Evolutionary conservation across 495 filamentous ascomycete genomes (phyloP), one percentile per base, ranked within the genome.

Genomic region (Xylaria palmicola): DNA sequence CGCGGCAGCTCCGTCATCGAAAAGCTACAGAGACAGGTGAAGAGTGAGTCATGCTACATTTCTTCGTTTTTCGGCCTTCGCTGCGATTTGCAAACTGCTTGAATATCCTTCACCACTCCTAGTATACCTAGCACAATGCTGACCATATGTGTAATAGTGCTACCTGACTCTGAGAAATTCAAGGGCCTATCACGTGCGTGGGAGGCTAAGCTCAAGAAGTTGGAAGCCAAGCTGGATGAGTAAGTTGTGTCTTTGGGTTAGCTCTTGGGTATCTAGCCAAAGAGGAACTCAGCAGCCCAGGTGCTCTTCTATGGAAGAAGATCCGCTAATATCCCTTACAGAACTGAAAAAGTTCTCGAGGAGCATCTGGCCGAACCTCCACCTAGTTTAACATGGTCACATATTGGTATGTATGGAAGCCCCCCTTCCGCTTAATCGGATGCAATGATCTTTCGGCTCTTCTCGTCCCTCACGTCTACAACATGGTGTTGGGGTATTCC

Each of bases 1-100:
- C 60, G 60, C 13, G 60, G 60, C 19, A 51, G 44, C 36, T 56
- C 60, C 5, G 44, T 62, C 22, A 51, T 62, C 17, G 60, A 62
- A 32, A 62, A 62, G 44, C 43, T 62, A n/a, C 60, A 57, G 27
- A 56, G 44, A 62, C 51, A 56, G 26, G 60, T 62, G 52, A 62
- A 62, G 27, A 56, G 60, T 62, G 43, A 62, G 52, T 37, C 24
- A 6, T 37, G 12, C 20, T 29, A 4, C 30, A 12, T 17, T 17
- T 1, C 20, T 29, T 8, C 2, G 13, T 9, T 43, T n/a, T 41
- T 13, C 30, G 3, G 17, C 9, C n/a, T 47, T 47, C 9, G 10
- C n/a, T 50, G 6, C 30, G 29, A 34, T 1, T 1, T 9, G 36
- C 22, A 56, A 2, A 19, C 8, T 0, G 10, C 39, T 32, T 26